phyloP scores from a whole-genome alignment of 257 asterid genomes.

The Nyctanthes arbortristis region DNA sequence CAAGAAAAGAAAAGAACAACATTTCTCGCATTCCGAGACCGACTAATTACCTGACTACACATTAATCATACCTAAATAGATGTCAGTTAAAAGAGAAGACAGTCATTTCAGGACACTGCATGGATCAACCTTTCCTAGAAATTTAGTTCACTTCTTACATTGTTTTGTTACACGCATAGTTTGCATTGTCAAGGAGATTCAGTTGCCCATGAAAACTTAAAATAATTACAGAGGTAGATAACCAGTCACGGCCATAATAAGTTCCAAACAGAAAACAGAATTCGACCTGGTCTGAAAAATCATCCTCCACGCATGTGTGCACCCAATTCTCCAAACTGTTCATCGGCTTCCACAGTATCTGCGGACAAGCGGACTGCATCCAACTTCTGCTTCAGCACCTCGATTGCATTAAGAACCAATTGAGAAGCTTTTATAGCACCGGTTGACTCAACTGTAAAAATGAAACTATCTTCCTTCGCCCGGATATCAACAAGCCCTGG shows the following conservation, averaged over 20 bases:
- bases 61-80: background rate
- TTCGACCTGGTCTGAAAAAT: slow-evolving; percentile 16
- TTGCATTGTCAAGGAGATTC: slow-evolving; percentile 8
- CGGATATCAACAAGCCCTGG: slow-evolving; percentile 80
- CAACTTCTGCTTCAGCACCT: slow-evolving; percentile 81
- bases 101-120: background rate
- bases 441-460: slow-evolving; percentile 88
- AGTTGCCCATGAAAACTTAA: slow-evolving; percentile 5
- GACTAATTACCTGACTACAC: slow-evolving; percentile 8
- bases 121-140: background rate
- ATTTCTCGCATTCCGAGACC: background rate
- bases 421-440: slow-evolving; percentile 91
- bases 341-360: slow-evolving; percentile 97
- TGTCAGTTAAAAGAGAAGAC: background rate
- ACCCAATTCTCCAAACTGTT: slow-evolving; percentile 96
- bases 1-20: background rate
- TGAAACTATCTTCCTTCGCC: slow-evolving; percentile 92
- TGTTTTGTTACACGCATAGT: no score
- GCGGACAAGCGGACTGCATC: slow-evolving; percentile 95
- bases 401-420: slow-evolving; percentile 79
- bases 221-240: slow-evolving; percentile 26
- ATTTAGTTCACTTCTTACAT: background rate
- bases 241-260: slow-evolving; percentile 17
- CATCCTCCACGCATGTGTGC: slow-evolving; percentile 99
- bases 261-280: slow-evolving; percentile 4